Evolutionary conservation across 2,329 filamentous ascomycete genomes (phyloP), one percentile per base, ranked within the genome.

Genomic region (Cytospora chrysosperma): DNA sequence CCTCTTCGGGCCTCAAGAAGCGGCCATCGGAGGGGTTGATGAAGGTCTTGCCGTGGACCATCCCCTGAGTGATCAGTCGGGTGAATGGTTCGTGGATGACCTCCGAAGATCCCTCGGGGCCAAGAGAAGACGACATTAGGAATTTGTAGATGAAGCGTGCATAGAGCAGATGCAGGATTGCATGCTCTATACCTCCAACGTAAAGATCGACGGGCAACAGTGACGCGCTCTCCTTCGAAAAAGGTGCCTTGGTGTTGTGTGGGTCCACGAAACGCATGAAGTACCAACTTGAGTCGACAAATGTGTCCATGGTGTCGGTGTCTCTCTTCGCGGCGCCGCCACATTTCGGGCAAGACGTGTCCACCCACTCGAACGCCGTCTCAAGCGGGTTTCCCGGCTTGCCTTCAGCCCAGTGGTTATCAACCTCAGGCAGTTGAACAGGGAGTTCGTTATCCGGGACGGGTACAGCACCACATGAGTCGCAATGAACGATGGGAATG

Each of bases 261-360:
- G 90, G 80, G 70, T 96, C 91, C 30, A 88, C 76, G 70, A 92
- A 96, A 15, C 92, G 85, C 77, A 93, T 86, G 71, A 88, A 96
- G 75, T 97, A 97, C 93, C 93, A 97, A 60, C 92, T 96, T 1
- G 92, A 96, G 76, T 96, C 93, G 65, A 97, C 93, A 76, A 97
- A 97, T 0, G 93, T 97, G 74, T 97, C 93, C 93, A 97, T 96
- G 3, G 93, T 97, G 73, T 97, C 93, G 0, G 93, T 96, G 68
- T 97, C 93, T 67, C 93, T 85, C 72, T 87, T 89, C 8, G 91
- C 93, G 27, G 85, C 77, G 1, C 84, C 81, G 19, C 83, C 78
- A 70, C 93, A 97, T 69, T 85, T 85, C 6, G 93, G 93, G 72
- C 93, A 97, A 3, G 81, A 74, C 0, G 88, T 90, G 69, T 93